Evolutionary conservation across 305 asterid genomes (phyloP).

Genomic region (Salvia sclarea): DNA sequence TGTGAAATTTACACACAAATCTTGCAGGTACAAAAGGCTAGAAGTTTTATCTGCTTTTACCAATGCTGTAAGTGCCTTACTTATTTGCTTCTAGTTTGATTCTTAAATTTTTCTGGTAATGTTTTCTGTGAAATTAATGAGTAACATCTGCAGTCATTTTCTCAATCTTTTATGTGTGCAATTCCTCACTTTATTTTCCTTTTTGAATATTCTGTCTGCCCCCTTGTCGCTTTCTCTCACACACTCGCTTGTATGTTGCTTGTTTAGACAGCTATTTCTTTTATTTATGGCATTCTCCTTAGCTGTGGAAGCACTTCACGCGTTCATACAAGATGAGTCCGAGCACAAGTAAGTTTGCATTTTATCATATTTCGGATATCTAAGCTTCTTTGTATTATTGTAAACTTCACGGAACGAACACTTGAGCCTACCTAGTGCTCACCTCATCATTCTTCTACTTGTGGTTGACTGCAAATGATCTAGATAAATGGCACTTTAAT

Average conservation of each 20-base stretch:
- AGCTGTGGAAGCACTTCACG: conserved; percentile 97
- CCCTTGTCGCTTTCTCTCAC: conserved; percentile 10
- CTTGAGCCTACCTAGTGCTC: not conserved
- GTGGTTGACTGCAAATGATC: not conserved
- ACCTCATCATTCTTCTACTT: conserved; percentile 1
- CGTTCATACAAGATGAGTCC: conserved; percentile 95
- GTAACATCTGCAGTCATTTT: conserved; percentile 1
- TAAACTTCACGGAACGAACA: conserved; percentile 12
- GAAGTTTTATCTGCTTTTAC: conserved; percentile 96
- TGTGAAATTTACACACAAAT: not conserved
- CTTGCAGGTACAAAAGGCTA: conserved; percentile 69
- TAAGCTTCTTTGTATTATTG: conserved; percentile 6
- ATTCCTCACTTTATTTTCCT: not conserved
- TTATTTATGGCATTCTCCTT: conserved; percentile 93
- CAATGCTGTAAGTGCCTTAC: conserved; percentile 84
- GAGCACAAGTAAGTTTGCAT: conserved; percentile 89
- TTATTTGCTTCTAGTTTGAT: conserved; percentile 4
- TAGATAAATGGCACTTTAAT: not conserved
- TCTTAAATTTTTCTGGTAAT: conserved; percentile 2
- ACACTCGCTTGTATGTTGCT: conserved; percentile 47
- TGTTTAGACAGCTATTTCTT: conserved; percentile 98
- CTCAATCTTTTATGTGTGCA: conserved; percentile 21
- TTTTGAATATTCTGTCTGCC: not conserved
- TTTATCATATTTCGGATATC: conserved; percentile 23
- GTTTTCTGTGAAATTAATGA: conserved; percentile 21